These are phyloP conservation scores for Cercospora janseana DNA, from an alignment of 2,329 filamentous ascomycete genomes.

Conservation along the genomic window DNA sequence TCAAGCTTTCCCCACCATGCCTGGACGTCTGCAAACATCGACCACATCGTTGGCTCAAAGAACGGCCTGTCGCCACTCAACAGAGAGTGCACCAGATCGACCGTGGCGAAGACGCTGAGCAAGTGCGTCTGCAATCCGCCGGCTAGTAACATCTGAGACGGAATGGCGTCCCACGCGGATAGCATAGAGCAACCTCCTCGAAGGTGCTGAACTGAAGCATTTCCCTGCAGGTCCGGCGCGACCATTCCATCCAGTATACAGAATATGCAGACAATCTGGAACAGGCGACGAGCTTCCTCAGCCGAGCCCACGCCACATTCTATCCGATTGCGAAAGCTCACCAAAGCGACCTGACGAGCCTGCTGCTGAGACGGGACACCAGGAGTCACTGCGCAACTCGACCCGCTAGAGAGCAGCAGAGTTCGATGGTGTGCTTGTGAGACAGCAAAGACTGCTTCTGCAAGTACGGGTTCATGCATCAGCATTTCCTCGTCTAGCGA, in stretches of 20 bases:
- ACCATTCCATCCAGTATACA: slow-evolving; percentile 14
- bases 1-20: slow-evolving; percentile 18
- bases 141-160: slow-evolving; percentile 12
- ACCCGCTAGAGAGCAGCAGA: background rate
- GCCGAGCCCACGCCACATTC: slow-evolving; percentile 2
- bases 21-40: slow-evolving; percentile 14
- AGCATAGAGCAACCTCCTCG: slow-evolving; percentile 10
- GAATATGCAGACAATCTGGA: slow-evolving; percentile 13
- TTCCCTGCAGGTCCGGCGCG: slow-evolving; percentile 2
- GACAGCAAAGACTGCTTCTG: slow-evolving; percentile 9
- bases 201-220: slow-evolving; percentile 11
- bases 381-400: background rate
- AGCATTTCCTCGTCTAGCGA: slow-evolving; percentile 14
- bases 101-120: slow-evolving; percentile 16
- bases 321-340: slow-evolving; percentile 9
- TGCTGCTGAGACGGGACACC: slow-evolving; percentile 2
- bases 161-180: slow-evolving; percentile 4
- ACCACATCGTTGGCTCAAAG: slow-evolving; percentile 14
- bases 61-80: slow-evolving; percentile 15
- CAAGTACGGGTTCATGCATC: slow-evolving; percentile 4
- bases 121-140: slow-evolving; percentile 17
- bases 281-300: slow-evolving; percentile 3
- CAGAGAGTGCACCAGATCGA: slow-evolving; percentile 15
- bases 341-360: slow-evolving; percentile 11
- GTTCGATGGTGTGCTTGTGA: slow-evolving; percentile 15